Percentiles rank a stretch among this genome's conserved stretches.
These are phyloP conservation scores for Ephemerocybe angulata DNA, from an alignment of 768 basidiomycete genomes.

Conservation along the genomic window DNA sequence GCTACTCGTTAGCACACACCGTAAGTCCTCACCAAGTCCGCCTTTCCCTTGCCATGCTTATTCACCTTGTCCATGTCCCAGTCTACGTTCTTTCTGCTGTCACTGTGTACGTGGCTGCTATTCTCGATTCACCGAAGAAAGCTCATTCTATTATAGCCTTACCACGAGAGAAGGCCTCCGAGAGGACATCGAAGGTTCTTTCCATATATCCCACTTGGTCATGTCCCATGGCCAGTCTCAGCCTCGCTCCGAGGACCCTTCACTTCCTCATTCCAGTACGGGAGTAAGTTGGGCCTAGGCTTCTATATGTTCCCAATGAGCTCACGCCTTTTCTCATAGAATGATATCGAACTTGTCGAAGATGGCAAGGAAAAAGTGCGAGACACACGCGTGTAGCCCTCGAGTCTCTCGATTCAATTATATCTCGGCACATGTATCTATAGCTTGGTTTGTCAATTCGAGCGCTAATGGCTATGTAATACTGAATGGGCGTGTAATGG, in stretches of 20 bases:
- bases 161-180: slow-evolving; percentile 6
- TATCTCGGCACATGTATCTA: too few species aligned
- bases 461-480: too few species aligned
- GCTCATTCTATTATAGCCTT: background rate
- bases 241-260: background rate
- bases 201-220: slow-evolving; percentile 9
- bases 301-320: background rate
- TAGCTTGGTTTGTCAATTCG: too few species aligned
- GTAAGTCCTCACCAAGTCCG: background rate
- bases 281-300: background rate
- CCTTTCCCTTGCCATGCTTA: background rate
- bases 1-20: slow-evolving; percentile 5
- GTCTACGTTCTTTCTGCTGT: slow-evolving; percentile 10
- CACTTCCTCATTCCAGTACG: background rate
- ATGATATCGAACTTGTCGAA: background rate
- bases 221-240: background rate
- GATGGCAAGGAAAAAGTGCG: background rate
- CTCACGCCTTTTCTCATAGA: background rate
- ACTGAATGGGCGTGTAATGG: too few species aligned
- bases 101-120: slow-evolving; percentile 4
- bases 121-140: background rate
- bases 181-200: slow-evolving; percentile 8
- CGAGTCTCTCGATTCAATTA: too few species aligned
- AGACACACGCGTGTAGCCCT: too few species aligned
- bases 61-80: background rate